Evolutionary conservation across 1,139 yeast species (phyloP), one percentile per base, ranked within the genome.

Genomic region (Nakaseomyces sp.): DNA sequence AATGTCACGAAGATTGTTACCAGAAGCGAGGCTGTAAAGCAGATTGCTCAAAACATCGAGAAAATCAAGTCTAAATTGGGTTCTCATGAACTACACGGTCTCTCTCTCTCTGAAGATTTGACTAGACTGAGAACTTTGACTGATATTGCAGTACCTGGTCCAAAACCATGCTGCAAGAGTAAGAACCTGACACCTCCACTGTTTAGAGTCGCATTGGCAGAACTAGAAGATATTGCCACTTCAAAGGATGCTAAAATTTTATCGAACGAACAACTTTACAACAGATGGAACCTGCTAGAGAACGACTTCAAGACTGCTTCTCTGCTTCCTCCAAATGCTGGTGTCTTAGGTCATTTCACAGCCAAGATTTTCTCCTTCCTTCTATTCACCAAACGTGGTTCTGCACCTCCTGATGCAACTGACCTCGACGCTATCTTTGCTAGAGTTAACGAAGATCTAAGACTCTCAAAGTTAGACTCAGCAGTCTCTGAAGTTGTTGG

Each of bases 401-500:
- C 68, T 53, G 77, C 81, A 13, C 82, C 88, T 45, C 83, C 88
- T 46, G 73, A 76, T 42, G 95, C 95, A 43, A 77, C 77, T 56
- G 96, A 91, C 58, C 78, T 89, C 48, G 97, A 91, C 67, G 76
- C 88, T 41, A 83, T 89, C 25, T 79, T 89, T 57, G 91, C 95
- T 2, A 77, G 96, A 60, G 93, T 94, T 26, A 81, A 84, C 56
- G 73, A 79, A 43, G 79, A 85, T 52, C 73, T 91, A 60, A 72
- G 77, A 41, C 78, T 84, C 57, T 89, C 93, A 45, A 79, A 85
- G 50, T 74, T 91, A 55, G 88, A 83, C 60, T 75, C 77, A 50
- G 98, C 98, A 5, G 94, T 91, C 29, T 95, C 88, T 60, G 96
- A 89, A 66, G 93, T 84, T 45, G 82, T 95, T 50, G 75, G 78